A percentile compares a stretch with the other conserved stretches of the same genome.
Conservation (phyloP, 2,329 filamentous ascomycete species). For the Podosphaera fusca region DNA sequence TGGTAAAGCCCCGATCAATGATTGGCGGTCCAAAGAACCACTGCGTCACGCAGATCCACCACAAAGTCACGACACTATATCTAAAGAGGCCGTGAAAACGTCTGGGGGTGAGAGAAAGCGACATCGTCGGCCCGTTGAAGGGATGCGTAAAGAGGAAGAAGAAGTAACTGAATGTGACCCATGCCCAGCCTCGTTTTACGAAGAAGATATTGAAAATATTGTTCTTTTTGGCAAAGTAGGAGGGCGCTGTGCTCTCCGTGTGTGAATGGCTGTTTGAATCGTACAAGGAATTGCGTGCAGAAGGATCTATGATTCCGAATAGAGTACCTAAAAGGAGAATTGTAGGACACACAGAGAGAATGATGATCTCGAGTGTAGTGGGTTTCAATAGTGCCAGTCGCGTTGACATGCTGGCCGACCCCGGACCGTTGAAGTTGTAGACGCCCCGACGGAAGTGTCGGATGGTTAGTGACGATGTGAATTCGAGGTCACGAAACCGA, state of each 20-base stretch:
- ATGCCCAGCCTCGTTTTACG: conserved; percentile 88
- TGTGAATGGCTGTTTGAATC: conserved; percentile 39
- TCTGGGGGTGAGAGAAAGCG: conserved; percentile 20
- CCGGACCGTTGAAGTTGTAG: too few species aligned
- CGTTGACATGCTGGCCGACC: too few species aligned
- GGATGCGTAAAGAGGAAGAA: conserved; percentile 49
- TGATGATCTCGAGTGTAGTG: conserved; percentile 29
- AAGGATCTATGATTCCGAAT: conserved; percentile 57
- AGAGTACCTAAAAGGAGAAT: conserved; percentile 63
- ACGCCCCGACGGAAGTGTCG: too few species aligned
- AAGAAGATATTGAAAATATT: conserved; percentile 87
- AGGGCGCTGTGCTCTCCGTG: conserved; percentile 35
- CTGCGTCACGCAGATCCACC: conserved; percentile 78
- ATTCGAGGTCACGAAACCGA: too few species aligned
- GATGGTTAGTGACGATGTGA: too few species aligned
- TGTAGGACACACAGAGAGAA: conserved; percentile 49
- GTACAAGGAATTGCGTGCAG: conserved; percentile 40
- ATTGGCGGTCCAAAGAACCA: conserved; percentile 88
- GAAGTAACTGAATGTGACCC: conserved; percentile 57
- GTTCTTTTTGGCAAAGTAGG: conserved; percentile 82
- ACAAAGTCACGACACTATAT: conserved; percentile 48
- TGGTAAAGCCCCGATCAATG: conserved; percentile 73
- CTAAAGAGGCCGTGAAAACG: conserved; percentile 38
- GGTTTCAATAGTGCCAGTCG: too few species aligned
- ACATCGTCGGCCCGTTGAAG: conserved; percentile 22